Evolutionary conservation across 768 basidiomycete species (phyloP).

Genomic region (Amanita polypyramis): DNA sequence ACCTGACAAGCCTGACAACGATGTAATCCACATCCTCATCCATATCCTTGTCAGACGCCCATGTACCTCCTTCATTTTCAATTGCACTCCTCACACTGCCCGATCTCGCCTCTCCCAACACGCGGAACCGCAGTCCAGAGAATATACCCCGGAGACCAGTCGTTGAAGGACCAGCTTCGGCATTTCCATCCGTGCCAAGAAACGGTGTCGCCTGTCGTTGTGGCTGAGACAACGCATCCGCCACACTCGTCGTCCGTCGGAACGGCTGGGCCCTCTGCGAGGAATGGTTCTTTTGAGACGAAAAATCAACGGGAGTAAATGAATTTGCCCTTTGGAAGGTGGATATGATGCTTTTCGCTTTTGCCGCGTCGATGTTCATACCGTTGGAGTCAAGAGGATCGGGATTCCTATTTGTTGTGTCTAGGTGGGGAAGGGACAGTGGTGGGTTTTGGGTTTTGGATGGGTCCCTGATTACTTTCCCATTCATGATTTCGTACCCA

Average conservation of each 20-base stretch:
- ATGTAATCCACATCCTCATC: constrained; percentile 51
- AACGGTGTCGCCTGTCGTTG: not conserved
- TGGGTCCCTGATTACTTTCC: constrained; percentile 53
- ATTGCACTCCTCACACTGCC: constrained; percentile 48
- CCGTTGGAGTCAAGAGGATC: constrained; percentile 10
- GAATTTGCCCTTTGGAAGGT: constrained; percentile 56
- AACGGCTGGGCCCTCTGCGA: constrained; percentile 31
- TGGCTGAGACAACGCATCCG: constrained; percentile 10
- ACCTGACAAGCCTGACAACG: constrained; percentile 71
- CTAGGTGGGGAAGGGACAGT: constrained; percentile 6
- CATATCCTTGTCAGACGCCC: constrained; percentile 31
- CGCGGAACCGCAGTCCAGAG: constrained; percentile 42
- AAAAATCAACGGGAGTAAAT: constrained; percentile 34
- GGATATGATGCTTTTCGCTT: constrained; percentile 38
- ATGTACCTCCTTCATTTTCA: constrained; percentile 44
- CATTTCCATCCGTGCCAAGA: not conserved
- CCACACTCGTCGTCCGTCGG: constrained; percentile 27
- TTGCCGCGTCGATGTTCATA: constrained; percentile 8
- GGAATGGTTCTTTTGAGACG: constrained; percentile 12
- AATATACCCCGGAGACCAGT: constrained; percentile 31
- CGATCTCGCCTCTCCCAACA: constrained; percentile 58
- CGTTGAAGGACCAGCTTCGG: constrained; percentile 5
- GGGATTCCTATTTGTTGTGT: constrained; percentile 6
- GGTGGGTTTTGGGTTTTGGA: constrained; percentile 27
- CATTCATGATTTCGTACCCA: constrained; percentile 52